Evolutionary conservation across 129 eudicot genomes (phyloP), one percentile per base, ranked within the genome.

Genomic region (Centella asiatica): DNA sequence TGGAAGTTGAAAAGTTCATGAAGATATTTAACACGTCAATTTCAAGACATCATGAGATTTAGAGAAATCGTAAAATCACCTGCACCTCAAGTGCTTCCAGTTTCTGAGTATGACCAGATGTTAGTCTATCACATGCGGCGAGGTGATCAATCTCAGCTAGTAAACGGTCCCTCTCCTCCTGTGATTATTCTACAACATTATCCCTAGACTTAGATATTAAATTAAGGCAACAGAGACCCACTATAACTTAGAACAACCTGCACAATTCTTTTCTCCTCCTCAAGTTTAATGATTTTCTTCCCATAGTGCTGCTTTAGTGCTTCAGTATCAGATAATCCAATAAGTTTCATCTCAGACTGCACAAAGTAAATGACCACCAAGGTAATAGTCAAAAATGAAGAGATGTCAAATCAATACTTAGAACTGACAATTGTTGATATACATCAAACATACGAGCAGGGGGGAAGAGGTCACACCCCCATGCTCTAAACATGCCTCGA

Each of bases 41-140:
- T 37, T 50, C 17, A 42, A 45, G 45, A 24, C 22, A 33, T 58
- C 24, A 58, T 15, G 13, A 58, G 63, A 58, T 58, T 58, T 58
- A 46, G 46, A 39, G 56, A 55, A 40, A 37, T 13, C n/a, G 28
- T 15, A 63, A 29, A 44, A 46, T 46, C 68, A 72, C 77, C 72
- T 72, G 77, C 45, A 69, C 77, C 72, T 72, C 77, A 33, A 72
- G 77, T 19, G 71, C 71, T 62, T 65, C 67, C 56, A 72, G 4
- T 46, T 72, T 65, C 51, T 65, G 77, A 5, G 61, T 34, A 46
- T 72, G 77, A 65, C 22, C 58, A 5, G 39, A 69, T 15, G 71
- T 59, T 33, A 46, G 66, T 49, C 52, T 67, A 36, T 72, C 77
- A 31, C 66, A 56, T 19, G 77, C 72, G 26, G 67, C 54, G 24